Evolutionary conservation across 2,329 filamentous ascomycete genomes (phyloP).

Genomic region (Cladosporium sp.): DNA sequence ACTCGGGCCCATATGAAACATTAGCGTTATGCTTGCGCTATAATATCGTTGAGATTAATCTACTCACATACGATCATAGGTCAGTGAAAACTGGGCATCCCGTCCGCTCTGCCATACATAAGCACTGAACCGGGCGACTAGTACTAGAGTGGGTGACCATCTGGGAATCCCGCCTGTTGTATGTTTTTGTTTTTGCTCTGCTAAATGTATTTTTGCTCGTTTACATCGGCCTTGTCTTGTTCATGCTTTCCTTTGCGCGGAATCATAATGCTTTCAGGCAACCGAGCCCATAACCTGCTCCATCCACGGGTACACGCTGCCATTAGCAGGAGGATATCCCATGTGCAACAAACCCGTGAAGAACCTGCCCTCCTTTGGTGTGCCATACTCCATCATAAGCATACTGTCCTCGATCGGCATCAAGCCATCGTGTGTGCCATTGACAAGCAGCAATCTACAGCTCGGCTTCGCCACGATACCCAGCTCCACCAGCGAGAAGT

Average conservation of each 20-base stretch:
- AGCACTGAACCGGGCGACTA: no score
- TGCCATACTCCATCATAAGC: constrained; percentile 64
- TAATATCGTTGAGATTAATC: no score
- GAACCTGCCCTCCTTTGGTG: constrained; percentile 66
- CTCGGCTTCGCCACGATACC: constrained; percentile 59
- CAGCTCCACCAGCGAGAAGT: constrained; percentile 63
- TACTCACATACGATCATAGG: no score
- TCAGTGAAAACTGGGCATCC: no score
- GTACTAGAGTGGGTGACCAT: no score
- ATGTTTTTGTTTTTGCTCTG: no score
- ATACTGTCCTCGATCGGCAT: constrained; percentile 70
- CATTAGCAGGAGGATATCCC: constrained; percentile 65
- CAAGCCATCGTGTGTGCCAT: constrained; percentile 64
- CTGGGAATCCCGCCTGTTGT: no score
- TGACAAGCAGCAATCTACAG: constrained; percentile 58
- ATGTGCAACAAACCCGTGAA: constrained; percentile 64
- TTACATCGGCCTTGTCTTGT: neutral
- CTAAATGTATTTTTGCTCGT: no score
- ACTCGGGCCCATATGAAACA: no score
- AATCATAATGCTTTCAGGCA: neutral
- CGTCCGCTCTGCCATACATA: no score
- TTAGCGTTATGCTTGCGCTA: no score
- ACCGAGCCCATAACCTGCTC: constrained; percentile 51
- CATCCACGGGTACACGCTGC: constrained; percentile 62
- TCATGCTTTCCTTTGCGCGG: neutral